phyloP scores from a whole-genome alignment of 2,329 filamentous ascomycete genomes.

The Xylaria sp. region DNA sequence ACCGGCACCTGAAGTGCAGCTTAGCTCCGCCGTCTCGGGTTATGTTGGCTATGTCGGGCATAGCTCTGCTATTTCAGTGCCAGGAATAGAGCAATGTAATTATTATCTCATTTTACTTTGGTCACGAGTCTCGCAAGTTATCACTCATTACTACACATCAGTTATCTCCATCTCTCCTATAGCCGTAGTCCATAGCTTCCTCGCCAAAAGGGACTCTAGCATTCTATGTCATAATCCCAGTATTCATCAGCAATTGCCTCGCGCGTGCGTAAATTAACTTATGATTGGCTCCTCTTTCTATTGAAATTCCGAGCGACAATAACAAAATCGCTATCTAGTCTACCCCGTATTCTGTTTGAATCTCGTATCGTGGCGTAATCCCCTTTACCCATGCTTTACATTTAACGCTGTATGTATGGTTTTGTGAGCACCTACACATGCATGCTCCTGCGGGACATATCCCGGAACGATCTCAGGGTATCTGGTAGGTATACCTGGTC shows the following conservation, averaged over 20 bases:
- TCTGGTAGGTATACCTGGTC: neutral
- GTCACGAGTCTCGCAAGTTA: neutral
- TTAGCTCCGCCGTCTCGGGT: conserved; percentile 7
- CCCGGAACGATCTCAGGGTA: neutral
- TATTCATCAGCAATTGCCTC: neutral
- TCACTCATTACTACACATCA: neutral
- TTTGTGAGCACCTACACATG: neutral
- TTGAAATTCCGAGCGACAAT: neutral
- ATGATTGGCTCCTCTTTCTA: neutral
- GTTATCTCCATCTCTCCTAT: neutral
- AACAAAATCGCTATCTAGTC: no score
- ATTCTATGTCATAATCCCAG: neutral
- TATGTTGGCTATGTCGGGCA: conserved; percentile 7
- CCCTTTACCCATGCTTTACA: no score
- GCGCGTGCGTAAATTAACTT: neutral
- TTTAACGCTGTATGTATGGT: no score
- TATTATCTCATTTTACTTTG: neutral
- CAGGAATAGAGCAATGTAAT: neutral
- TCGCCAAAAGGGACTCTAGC: neutral
- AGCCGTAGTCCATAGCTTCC: neutral
- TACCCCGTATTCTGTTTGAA: neutral
- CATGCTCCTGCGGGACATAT: conserved; percentile 8
- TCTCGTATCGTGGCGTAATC: neutral
- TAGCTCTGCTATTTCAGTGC: conserved; percentile 1
- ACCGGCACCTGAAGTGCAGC: no score